These are phyloP conservation scores for Saksenaea vasiformis DNA, from an alignment of 371 early-diverging fungal species.

Conservation along the genomic window DNA sequence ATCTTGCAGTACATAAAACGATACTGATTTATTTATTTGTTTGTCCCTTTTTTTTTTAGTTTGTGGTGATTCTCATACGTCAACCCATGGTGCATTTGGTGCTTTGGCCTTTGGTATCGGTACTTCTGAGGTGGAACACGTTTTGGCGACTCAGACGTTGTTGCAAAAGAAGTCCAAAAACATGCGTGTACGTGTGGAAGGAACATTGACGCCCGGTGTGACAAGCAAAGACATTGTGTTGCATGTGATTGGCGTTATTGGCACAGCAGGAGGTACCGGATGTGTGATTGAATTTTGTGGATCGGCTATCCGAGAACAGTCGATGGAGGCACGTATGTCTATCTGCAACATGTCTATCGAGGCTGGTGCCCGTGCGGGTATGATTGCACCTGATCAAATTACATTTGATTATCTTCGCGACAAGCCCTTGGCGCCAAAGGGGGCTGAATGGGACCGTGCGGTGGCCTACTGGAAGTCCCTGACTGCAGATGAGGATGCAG, in stretches of 20 bases:
- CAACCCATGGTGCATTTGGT: conserved; percentile 77
- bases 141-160: conserved; percentile 72
- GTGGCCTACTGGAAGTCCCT: conserved; percentile 67
- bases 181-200: conserved; percentile 64
- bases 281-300: conserved; percentile 70
- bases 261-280: conserved; percentile 73
- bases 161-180: conserved; percentile 70
- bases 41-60: conserved; percentile 29
- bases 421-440: conserved; percentile 66
- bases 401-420: conserved; percentile 67
- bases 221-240: conserved; percentile 69
- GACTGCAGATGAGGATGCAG: conserved; percentile 59
- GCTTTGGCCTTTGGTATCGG: conserved; percentile 77
- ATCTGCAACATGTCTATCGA: conserved; percentile 78
- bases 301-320: conserved; percentile 42
- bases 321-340: conserved; percentile 74
- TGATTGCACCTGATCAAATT: conserved; percentile 71
- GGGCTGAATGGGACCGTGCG: conserved; percentile 63
- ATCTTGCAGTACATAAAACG: no score
- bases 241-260: conserved; percentile 70
- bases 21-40: not conserved
- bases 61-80: conserved; percentile 76
- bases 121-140: conserved; percentile 76
- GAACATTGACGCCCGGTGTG: conserved; percentile 53
- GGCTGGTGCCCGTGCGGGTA: conserved; percentile 73